These are phyloP conservation scores for Persicaria maculosa DNA, from an alignment of 148 eudicot genomes.

Conservation along the genomic window DNA sequence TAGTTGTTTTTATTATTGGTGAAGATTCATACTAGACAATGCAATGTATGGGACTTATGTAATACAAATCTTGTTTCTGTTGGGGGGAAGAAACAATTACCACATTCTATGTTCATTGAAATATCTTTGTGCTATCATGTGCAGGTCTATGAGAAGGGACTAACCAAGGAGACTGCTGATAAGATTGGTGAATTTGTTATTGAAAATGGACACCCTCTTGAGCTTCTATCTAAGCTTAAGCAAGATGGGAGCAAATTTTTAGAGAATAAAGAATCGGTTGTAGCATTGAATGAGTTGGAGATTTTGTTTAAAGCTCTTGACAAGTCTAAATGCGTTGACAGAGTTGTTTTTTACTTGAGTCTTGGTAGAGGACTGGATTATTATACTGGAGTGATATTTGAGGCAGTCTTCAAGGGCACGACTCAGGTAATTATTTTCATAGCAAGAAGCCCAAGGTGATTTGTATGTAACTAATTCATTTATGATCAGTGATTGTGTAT, in stretches of 20 bases:
- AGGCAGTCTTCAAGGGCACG: slow-evolving; percentile 89
- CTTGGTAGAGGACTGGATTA: slow-evolving; percentile 99
- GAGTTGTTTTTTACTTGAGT: slow-evolving; percentile 83
- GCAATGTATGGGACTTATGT: neutral
- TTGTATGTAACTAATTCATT: neutral
- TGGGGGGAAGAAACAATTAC: neutral
- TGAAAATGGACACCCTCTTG: slow-evolving; percentile 72
- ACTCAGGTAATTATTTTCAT: slow-evolving; percentile 52
- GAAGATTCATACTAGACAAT: neutral
- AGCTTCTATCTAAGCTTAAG: slow-evolving; percentile 60
- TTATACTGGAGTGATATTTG: slow-evolving; percentile 93
- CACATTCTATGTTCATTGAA: neutral
- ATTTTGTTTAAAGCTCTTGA: slow-evolving; percentile 70
- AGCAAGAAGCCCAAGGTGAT: neutral
- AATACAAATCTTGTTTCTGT: neutral
- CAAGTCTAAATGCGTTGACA: slow-evolving; percentile 57
- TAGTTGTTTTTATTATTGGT: neutral
- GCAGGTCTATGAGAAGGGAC: slow-evolving; percentile 94
- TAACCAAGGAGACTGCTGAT: slow-evolving; percentile 62
- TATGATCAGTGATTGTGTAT: too few species aligned
- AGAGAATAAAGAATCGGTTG: slow-evolving; percentile 43
- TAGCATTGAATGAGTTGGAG: slow-evolving; percentile 74
- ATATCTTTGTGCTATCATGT: slow-evolving; percentile 20
- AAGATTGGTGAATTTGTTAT: slow-evolving; percentile 72
- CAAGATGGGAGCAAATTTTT: slow-evolving; percentile 62